These are phyloP conservation scores for Sporothrix pallida DNA, from an alignment of 2,329 filamentous ascomycete genomes.

Conservation along the genomic window DNA sequence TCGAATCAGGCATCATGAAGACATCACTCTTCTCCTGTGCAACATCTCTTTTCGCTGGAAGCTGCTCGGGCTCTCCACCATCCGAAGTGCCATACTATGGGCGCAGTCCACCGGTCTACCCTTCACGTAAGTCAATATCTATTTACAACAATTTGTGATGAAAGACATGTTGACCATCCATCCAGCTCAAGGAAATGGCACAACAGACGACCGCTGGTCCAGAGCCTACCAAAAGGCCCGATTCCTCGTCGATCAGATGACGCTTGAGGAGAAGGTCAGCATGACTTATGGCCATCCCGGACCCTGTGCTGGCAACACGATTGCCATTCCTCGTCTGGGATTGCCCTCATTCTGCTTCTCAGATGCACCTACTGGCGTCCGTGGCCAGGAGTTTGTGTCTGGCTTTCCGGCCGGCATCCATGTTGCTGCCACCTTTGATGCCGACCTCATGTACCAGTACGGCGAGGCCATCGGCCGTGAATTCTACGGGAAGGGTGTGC, in stretches of 20 bases:
- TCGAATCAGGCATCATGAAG: background rate
- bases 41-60: constrained; percentile 7
- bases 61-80: constrained; percentile 20
- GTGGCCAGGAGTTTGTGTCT: constrained; percentile 46
- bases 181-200: constrained; percentile 42
- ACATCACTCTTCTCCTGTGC: constrained; percentile 15
- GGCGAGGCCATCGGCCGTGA: constrained; percentile 72
- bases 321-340: constrained; percentile 48
- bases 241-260: constrained; percentile 48
- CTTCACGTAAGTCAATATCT: constrained; percentile 41
- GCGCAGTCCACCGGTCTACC: constrained; percentile 46
- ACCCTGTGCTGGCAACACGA: constrained; percentile 45
- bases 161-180: background rate
- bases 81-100: constrained; percentile 45
- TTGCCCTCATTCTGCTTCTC: constrained; percentile 53
- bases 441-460: constrained; percentile 67
- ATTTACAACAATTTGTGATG: background rate
- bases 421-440: constrained; percentile 73
- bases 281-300: constrained; percentile 48
- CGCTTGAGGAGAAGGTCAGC: constrained; percentile 49
- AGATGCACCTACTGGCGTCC: constrained; percentile 48
- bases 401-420: constrained; percentile 71
- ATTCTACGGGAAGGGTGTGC: constrained; percentile 70
- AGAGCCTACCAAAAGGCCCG: constrained; percentile 46
- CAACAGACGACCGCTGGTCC: constrained; percentile 44